phyloP scores from a whole-genome alignment of 257 asterid species.

The Fraxinus quadrangulata region DNA sequence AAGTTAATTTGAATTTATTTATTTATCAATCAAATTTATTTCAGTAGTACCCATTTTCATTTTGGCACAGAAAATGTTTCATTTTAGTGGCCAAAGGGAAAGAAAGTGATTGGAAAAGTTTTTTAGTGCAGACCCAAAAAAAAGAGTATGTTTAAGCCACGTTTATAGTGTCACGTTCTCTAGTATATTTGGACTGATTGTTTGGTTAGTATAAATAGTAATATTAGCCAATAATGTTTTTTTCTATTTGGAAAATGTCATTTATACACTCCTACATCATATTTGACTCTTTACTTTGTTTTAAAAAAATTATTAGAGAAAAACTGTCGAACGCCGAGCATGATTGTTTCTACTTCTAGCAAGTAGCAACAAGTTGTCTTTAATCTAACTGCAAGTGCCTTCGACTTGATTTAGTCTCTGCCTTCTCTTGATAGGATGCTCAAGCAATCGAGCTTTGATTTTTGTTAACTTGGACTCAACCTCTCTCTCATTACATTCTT shows the following conservation, averaged over 20 bases:
- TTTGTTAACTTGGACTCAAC: not conserved
- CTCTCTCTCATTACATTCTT: no score
- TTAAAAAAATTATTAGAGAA: no score
- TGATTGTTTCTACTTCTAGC: not conserved
- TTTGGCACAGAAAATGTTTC: not conserved
- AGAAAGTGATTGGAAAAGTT: conserved; percentile 13
- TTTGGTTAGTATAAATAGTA: not conserved
- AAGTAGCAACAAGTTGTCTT: no score
- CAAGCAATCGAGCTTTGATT: not conserved
- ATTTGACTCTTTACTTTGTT: no score
- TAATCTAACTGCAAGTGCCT: not conserved
- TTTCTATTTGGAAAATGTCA: no score
- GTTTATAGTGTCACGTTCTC: not conserved
- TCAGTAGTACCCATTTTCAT: no score
- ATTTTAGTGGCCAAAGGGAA: no score
- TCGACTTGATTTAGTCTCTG: not conserved
- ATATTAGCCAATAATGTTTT: not conserved
- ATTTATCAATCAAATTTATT: no score
- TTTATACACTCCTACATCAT: no score
- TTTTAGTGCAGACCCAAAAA: not conserved
- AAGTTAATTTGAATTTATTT: no score
- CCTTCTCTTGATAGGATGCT: not conserved
- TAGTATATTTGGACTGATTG: no score
- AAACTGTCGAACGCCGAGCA: no score
- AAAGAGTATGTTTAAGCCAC: conserved; percentile 19